These are phyloP conservation scores for Drosera spatulata DNA, from an alignment of 179 eudicot genomes.

Conservation along the genomic window DNA sequence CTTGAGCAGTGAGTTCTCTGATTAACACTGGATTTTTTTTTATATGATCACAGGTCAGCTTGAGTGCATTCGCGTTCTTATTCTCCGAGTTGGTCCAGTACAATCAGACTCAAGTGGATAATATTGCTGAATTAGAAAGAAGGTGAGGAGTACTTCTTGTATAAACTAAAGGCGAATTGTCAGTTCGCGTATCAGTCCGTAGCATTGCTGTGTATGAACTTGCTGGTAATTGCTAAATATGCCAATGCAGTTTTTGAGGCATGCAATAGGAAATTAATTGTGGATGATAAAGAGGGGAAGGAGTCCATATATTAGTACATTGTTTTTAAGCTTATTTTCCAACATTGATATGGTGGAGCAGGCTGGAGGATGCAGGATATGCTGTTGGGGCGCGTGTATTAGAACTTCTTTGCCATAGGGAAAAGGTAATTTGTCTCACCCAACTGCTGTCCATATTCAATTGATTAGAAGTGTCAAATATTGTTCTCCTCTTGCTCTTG, in stretches of 20 bases:
- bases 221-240: background rate
- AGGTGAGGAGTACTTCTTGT: slow-evolving; percentile 32
- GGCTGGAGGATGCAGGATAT: slow-evolving; percentile 99
- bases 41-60: slow-evolving; percentile 59
- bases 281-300: too few species aligned
- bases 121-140: slow-evolving; percentile 82
- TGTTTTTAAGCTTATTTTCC: too few species aligned
- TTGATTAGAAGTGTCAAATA: too few species aligned
- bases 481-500: too few species aligned
- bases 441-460: background rate
- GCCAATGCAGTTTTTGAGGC: too few species aligned
- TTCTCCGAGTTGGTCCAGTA: slow-evolving; percentile 97
- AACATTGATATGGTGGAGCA: slow-evolving; percentile 17
- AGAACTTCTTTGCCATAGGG: slow-evolving; percentile 96
- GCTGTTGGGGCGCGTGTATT: slow-evolving; percentile 92
- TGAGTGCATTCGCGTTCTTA: slow-evolving; percentile 96
- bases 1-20: too few species aligned
- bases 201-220: background rate
- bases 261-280: too few species aligned
- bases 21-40: too few species aligned
- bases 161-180: background rate
- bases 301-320: too few species aligned
- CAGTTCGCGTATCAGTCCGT: background rate
- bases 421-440: slow-evolving; percentile 45
- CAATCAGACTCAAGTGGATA: slow-evolving; percentile 95